phyloP scores from a whole-genome alignment of 2,329 filamentous ascomycete species.

The Cyanodermella asteris region DNA sequence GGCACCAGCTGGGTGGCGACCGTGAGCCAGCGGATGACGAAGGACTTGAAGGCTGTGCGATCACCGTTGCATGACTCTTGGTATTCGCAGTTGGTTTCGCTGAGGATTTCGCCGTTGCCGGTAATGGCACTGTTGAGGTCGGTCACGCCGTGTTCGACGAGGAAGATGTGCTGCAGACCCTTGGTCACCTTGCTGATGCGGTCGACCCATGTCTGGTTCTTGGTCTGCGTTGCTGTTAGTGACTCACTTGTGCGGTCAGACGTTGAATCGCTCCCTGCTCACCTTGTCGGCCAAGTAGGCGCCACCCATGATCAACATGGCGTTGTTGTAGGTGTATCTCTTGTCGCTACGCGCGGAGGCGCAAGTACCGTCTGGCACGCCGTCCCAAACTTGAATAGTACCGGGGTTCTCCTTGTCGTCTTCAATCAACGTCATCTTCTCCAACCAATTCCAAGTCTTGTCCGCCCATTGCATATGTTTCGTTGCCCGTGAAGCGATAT shows the following conservation, averaged over 20 bases:
- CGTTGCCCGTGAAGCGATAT: conserved; percentile 17
- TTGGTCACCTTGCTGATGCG: no score
- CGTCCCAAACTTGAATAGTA: conserved; percentile 31
- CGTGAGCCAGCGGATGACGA: conserved; percentile 45
- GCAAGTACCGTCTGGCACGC: no score
- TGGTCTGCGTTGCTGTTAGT: no score
- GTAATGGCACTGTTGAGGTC: no score
- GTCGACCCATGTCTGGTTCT: no score
- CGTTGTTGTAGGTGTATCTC: conserved; percentile 48
- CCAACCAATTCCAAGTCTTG: conserved; percentile 15
- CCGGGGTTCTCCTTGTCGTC: conserved; percentile 44
- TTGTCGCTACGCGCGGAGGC: conserved; percentile 35
- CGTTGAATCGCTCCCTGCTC: no score
- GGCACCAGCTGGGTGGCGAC: conserved; percentile 33
- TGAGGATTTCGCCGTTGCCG: no score
- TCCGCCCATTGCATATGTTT: conserved; percentile 18
- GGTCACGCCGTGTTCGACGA: no score
- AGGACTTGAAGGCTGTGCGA: conserved; percentile 56
- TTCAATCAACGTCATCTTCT: conserved; percentile 29
- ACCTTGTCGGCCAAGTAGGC: conserved; percentile 48
- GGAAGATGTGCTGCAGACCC: no score
- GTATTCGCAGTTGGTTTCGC: conserved; percentile 45
- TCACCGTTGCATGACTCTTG: conserved; percentile 42
- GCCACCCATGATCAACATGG: conserved; percentile 34
- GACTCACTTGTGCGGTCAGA: no score